Evolutionary conservation across 345 rosid species (phyloP).

Genomic region (Stellera chamaejasme): DNA sequence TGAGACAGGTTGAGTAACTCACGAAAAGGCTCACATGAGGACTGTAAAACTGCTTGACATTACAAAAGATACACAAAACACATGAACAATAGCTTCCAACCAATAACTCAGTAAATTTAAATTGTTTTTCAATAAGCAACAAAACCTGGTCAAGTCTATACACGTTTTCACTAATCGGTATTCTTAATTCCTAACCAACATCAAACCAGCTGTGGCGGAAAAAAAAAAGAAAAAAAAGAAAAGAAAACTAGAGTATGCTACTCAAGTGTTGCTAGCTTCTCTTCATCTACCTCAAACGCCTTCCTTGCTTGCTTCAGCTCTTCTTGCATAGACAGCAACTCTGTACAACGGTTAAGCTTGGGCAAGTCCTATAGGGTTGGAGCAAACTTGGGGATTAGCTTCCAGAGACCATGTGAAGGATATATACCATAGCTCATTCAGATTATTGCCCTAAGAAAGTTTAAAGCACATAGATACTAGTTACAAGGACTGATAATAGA

Average conservation of each 20-base stretch:
- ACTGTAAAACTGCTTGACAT: no score
- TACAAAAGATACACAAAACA: no score
- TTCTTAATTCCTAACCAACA: no score
- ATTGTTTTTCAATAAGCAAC: no score
- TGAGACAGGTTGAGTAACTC: no score
- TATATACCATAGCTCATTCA: neutral
- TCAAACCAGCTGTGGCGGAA: no score
- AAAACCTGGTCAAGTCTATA: no score
- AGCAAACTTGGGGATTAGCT: neutral
- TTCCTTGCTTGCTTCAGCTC: slow-evolving; percentile 96
- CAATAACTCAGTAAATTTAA: no score
- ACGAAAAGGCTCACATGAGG: no score
- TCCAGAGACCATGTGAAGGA: neutral
- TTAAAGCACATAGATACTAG: neutral
- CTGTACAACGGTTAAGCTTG: slow-evolving; percentile 80
- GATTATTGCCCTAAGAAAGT: neutral
- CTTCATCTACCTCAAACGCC: slow-evolving; percentile 92
- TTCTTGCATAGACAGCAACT: slow-evolving; percentile 87
- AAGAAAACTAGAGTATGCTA: slow-evolving; percentile 4
- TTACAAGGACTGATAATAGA: neutral
- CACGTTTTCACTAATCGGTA: no score
- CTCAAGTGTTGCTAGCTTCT: slow-evolving; percentile 48
- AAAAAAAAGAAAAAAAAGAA: no score
- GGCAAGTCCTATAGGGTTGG: slow-evolving; percentile 57
- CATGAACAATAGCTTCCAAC: no score